Percentiles rank a stretch among this genome's conserved stretches.
phyloP scores from a whole-genome alignment of 2,329 filamentous ascomycete species.

The Penicillium oxalicum region DNA sequence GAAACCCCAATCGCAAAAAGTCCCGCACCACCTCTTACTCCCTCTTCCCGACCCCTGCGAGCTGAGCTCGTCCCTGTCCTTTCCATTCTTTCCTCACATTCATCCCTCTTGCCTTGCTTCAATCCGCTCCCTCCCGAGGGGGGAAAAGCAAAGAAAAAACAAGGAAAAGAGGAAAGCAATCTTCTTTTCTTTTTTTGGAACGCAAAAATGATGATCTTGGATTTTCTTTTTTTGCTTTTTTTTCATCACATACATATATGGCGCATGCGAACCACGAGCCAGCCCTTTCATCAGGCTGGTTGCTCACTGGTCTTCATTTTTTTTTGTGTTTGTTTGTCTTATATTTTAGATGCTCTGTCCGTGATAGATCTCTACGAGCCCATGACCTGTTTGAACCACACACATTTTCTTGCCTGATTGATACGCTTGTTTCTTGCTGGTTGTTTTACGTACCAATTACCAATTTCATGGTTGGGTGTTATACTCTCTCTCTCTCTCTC shows the following conservation, averaged over 20 bases:
- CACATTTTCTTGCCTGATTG: too few relatives aligned
- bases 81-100: background rate
- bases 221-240: too few relatives aligned
- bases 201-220: too few relatives aligned
- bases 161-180: too few relatives aligned
- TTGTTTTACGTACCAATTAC: too few relatives aligned
- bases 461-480: too few relatives aligned
- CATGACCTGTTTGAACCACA: constrained; percentile 14
- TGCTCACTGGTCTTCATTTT: background rate
- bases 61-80: constrained; percentile 2
- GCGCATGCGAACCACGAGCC: too few relatives aligned
- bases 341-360: constrained; percentile 8
- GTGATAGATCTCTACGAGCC: constrained; percentile 22
- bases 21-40: constrained; percentile 40
- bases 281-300: background rate
- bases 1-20: constrained; percentile 29
- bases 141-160: too few relatives aligned
- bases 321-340: constrained; percentile 6
- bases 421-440: too few relatives aligned
- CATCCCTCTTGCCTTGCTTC: constrained; percentile 1
- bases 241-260: too few relatives aligned
- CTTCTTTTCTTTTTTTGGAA: too few relatives aligned
- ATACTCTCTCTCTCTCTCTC: too few relatives aligned
- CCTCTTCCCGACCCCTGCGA: constrained; percentile 32
- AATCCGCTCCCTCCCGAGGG: background rate